Base-by-base conservation (phyloP, 2,329 filamentous ascomycete species). In the Daldinia sp. region DNA sequence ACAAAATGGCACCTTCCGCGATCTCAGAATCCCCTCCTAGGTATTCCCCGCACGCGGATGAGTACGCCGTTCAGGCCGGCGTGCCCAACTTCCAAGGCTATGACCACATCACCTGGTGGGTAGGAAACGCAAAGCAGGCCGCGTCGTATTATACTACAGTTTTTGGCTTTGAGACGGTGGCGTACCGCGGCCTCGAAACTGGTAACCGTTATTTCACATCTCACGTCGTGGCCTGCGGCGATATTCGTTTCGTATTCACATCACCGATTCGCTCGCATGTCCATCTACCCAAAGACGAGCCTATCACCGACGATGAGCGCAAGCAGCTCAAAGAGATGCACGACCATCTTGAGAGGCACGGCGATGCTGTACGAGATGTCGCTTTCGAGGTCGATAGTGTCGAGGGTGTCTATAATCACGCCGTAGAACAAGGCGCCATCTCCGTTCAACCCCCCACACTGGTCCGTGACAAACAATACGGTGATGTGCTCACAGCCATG, bases 81-180 rank as follows among this genome's bases (percentile, higher is more conserved):
- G 80, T 71, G 64, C 78, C 77, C 71, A 85, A 83, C 75, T 94
- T 96, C 81, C 86, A 87, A 64, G 93, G 92, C 74, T 97, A 97
- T 77, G 92, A 97, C 79, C 92, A 97, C 78, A 87, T 97, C 58
- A 94, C 93, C 70, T 97, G 94, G 94, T 97, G 93, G 82, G 94
- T 97, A 27, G 93, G 94, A 75, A 98, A 98, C 76, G 94, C 94
- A 71, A 97, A 97, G 80, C 94, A 97, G 82, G 92, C 93, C 2
- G 94, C 94, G 35, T 86, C 90, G 11, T 97, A 92, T 81, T 97
- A 97, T 80, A 89, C 90, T 70, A 89, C 87, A 9, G 90, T 93
- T 69, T 93, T 97, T 82, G 94, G 93, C 58, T 97, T 97, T 81
- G 82, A 86, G 72, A 87, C 86, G 17, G 79, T 97, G 59, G 94